Percentiles rank a stretch among this genome's conserved stretches.
phyloP scores from a whole-genome alignment of 208 protist genomes.

The Leptomonas seymouri region DNA sequence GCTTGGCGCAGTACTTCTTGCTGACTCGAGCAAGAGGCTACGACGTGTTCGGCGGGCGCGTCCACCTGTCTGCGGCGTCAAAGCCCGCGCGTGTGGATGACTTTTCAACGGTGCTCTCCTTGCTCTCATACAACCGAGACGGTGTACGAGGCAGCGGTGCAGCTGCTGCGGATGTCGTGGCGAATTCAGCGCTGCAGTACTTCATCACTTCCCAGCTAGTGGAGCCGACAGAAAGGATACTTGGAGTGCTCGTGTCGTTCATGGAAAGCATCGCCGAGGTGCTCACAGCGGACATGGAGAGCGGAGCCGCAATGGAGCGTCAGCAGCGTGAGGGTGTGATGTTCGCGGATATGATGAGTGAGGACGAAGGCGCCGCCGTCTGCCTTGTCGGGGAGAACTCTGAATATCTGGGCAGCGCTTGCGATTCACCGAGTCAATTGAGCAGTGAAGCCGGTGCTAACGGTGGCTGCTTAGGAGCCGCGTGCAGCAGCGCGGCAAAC shows the following conservation, averaged over 20 bases:
- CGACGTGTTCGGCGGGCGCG: conserved; percentile 25
- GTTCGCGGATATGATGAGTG: conserved; percentile 22
- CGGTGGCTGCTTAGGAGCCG: conserved; percentile 2
- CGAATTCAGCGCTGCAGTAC: conserved; percentile 19
- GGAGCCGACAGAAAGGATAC: conserved; percentile 24
- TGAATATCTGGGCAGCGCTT: conserved; percentile 14
- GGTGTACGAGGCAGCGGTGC: conserved; percentile 1
- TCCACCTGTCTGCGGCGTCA: conserved; percentile 17
- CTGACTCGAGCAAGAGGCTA: conserved; percentile 30
- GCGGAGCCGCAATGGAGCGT: conserved; percentile 21
- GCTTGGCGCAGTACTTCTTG: conserved; percentile 49
- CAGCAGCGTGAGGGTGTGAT: conserved; percentile 29
- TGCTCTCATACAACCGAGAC: background rate
- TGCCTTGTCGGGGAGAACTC: conserved; percentile 12
- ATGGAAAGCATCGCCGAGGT: conserved; percentile 34
- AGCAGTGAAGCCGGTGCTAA: conserved; percentile 13
- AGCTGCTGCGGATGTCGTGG: background rate
- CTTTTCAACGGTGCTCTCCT: conserved; percentile 8
- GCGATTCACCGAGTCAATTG: conserved; percentile 6
- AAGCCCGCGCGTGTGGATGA: conserved; percentile 10
- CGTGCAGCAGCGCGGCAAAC: conserved; percentile 8
- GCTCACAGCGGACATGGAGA: conserved; percentile 30
- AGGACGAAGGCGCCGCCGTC: conserved; percentile 19
- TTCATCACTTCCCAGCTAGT: conserved; percentile 32
- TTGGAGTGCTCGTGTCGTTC: conserved; percentile 31